Evolutionary conservation across 2,329 filamentous ascomycete species (phyloP).

Genomic region (Colletotrichum sp.): DNA sequence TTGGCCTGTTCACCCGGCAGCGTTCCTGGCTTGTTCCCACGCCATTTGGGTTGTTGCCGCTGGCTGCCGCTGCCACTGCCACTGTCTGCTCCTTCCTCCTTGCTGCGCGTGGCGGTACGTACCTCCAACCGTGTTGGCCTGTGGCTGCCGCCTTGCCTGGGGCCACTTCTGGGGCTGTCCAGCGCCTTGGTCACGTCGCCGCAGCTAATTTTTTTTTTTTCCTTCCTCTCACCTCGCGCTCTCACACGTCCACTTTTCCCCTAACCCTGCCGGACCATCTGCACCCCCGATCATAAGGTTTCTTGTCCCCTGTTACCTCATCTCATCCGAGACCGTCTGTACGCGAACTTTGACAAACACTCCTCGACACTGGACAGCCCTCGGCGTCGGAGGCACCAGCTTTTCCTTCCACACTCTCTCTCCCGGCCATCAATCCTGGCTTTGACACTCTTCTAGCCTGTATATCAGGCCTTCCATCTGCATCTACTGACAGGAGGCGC

Average conservation of each 20-base stretch:
- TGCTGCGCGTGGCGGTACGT: neutral
- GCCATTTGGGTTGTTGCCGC: neutral
- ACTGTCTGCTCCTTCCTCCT: neutral
- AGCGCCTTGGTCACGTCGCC: constrained; percentile 17
- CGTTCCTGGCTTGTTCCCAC: neutral
- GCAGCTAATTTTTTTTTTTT: neutral
- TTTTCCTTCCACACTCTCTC: neutral
- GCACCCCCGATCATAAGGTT: constrained; percentile 21
- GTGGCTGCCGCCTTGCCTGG: neutral
- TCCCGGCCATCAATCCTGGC: neutral
- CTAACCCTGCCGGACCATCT: constrained; percentile 21
- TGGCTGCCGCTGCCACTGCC: neutral
- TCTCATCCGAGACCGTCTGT: constrained; percentile 17
- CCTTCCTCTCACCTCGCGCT: neutral
- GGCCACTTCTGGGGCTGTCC: neutral
- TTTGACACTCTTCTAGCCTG: neutral
- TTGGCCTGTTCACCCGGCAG: neutral
- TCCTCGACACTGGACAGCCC: constrained; percentile 7
- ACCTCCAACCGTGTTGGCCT: constrained; percentile 1
- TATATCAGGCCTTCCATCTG: neutral
- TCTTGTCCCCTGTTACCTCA: constrained; percentile 23
- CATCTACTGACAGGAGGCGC: constrained; percentile 11
- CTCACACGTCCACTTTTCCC: neutral
- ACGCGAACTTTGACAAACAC: constrained; percentile 21
- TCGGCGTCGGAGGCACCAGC: constrained; percentile 14